A percentile compares a stretch with the other conserved stretches of the same genome.
Evolutionary conservation across 164 flowering plant species (phyloP).

Genomic region (Cinnamomum micranthum): DNA sequence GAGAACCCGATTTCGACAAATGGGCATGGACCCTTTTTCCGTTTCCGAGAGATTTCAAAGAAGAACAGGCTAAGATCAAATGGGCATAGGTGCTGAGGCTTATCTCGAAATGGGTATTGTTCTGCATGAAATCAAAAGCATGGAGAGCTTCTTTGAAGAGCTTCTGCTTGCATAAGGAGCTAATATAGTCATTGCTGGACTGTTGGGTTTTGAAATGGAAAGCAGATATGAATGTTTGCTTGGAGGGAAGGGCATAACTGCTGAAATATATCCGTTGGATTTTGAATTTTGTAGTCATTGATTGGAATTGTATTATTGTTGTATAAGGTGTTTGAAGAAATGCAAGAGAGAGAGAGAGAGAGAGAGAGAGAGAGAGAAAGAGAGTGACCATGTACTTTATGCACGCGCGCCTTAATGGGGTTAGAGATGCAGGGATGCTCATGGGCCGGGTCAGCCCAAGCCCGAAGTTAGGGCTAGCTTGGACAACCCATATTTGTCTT

Average conservation of each 20-base stretch:
- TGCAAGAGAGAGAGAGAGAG: too few relatives aligned
- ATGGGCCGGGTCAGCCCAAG: too few relatives aligned
- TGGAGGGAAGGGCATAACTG: not conserved
- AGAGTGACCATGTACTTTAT: too few relatives aligned
- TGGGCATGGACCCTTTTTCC: slow-evolving; percentile 50
- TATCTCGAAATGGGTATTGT: slow-evolving; percentile 25
- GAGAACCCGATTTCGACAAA: slow-evolving; percentile 24
- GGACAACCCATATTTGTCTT: too few relatives aligned
- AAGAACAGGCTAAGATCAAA: slow-evolving; percentile 50
- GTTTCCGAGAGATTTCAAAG: slow-evolving; percentile 36
- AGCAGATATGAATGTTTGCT: not conserved
- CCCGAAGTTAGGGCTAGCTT: too few relatives aligned
- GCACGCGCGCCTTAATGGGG: too few relatives aligned
- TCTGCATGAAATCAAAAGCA: slow-evolving; percentile 42
- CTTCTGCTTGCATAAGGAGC: slow-evolving; percentile 47
- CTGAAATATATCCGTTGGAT: slow-evolving; percentile 15
- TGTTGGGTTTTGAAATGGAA: slow-evolving; percentile 33
- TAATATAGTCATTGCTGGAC: slow-evolving; percentile 41
- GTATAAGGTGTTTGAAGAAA: too few relatives aligned
- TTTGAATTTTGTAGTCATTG: slow-evolving; percentile 12
- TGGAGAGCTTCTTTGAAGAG: slow-evolving; percentile 47
- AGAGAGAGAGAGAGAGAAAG: too few relatives aligned
- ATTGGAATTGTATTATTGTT: too few relatives aligned
- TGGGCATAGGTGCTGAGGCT: slow-evolving; percentile 37
- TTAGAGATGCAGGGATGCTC: too few relatives aligned